Percentiles rank a stretch among this genome's conserved stretches.
These are phyloP conservation scores for Fraxinus ornus DNA, from an alignment of 305 asterid species.

Conservation along the genomic window DNA sequence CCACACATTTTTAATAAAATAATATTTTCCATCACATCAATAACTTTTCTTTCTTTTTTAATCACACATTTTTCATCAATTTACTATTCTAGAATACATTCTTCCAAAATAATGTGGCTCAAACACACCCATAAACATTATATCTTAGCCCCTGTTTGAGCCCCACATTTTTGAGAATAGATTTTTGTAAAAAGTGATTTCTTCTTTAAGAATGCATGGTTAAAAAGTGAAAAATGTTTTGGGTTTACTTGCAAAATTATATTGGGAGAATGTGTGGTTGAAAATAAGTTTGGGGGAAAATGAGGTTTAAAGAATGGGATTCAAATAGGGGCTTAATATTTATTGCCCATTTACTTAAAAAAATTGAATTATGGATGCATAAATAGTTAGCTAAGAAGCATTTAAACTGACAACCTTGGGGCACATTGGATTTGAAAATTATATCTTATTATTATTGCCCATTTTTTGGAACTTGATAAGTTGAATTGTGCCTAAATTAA, in stretches of 20 bases:
- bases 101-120: too few species aligned
- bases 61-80: too few species aligned
- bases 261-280: not conserved
- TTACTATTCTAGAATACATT: too few species aligned
- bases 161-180: not conserved
- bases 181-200: not conserved
- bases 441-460: not conserved
- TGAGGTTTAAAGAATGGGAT: not conserved
- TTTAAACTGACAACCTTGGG: not conserved
- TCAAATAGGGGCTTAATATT: not conserved
- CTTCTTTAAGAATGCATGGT: not conserved
- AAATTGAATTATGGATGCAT: not conserved
- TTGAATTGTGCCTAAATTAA: not conserved
- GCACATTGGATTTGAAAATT: not conserved
- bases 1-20: too few species aligned
- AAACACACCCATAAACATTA: not conserved
- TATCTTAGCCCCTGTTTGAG: not conserved
- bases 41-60: too few species aligned
- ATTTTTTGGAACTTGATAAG: not conserved
- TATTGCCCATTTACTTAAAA: not conserved
- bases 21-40: too few species aligned
- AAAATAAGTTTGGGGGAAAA: not conserved
- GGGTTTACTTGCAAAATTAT: not conserved
- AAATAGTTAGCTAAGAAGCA: not conserved
- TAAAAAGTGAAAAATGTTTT: not conserved